These are phyloP conservation scores for Cenchrus purpureus DNA, from an alignment of 176 grass and related monocot species.

Conservation along the genomic window DNA sequence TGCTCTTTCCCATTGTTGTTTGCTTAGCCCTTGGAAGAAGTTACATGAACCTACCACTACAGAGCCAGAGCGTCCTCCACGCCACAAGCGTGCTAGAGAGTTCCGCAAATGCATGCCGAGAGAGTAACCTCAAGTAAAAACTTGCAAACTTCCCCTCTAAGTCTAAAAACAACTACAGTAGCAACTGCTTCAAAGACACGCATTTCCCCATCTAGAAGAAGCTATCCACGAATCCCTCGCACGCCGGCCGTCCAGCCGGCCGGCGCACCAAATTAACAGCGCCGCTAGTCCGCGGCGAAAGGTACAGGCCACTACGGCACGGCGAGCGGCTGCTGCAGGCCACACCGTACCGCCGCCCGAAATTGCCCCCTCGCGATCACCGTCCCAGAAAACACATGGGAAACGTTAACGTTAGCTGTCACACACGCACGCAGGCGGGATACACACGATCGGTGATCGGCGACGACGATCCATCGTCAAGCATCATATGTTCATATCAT, in stretches of 20 bases:
- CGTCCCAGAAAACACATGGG: conserved; percentile 27
- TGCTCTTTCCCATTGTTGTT: not conserved
- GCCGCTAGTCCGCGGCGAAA: conserved; percentile 15
- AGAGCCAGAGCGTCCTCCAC: no score
- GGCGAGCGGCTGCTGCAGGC: not conserved
- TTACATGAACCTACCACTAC: not conserved
- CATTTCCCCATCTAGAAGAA: not conserved
- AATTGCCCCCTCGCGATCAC: not conserved
- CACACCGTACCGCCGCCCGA: not conserved
- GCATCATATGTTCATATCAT: not conserved
- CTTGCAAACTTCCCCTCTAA: not conserved
- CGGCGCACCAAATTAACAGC: not conserved
- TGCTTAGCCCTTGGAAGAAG: not conserved
- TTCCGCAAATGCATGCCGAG: not conserved
- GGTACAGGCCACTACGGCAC: not conserved
- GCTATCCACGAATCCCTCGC: not conserved
- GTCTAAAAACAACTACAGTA: no score
- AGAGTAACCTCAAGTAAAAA: not conserved
- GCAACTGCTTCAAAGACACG: not conserved
- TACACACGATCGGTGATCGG: not conserved
- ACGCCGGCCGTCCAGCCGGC: not conserved
- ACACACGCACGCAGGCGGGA: not conserved
- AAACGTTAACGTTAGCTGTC: conserved; percentile 8
- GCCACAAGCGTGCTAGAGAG: not conserved
- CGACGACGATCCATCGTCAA: not conserved